Percentiles rank a stretch among this genome's conserved stretches.
These are phyloP conservation scores for Chaetomium olivaceum DNA, from an alignment of 2,329 filamentous ascomycete genomes.

Conservation along the genomic window DNA sequence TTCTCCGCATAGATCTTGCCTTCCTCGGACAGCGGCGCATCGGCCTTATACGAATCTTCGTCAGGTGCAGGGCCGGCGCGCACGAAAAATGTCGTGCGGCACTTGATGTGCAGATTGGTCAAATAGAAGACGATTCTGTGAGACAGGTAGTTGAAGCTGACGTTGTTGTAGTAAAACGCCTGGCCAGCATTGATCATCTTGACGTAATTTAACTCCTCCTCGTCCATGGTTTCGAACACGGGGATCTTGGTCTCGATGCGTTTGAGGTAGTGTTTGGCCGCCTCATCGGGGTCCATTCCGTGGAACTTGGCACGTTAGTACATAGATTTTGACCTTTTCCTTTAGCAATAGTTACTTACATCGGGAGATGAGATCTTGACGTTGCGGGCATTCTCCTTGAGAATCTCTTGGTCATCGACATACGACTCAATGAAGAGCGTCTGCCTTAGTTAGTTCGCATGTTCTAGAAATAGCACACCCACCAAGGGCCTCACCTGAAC, in stretches of 20 bases:
- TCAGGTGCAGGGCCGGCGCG: constrained; percentile 83
- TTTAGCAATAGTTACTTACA: constrained; percentile 51
- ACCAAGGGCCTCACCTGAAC: constrained; percentile 64
- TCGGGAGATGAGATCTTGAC: constrained; percentile 98
- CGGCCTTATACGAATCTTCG: constrained; percentile 88
- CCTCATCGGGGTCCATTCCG: constrained; percentile 88
- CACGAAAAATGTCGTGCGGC: constrained; percentile 88
- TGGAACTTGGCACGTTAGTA: constrained; percentile 61
- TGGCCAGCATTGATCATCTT: constrained; percentile 99
- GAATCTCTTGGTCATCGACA: constrained; percentile 89
- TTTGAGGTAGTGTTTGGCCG: constrained; percentile 85
- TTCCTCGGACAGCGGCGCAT: constrained; percentile 78
- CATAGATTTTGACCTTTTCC: no score
- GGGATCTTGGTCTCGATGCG: constrained; percentile 92
- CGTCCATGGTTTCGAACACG: constrained; percentile 94
- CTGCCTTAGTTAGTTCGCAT: constrained; percentile 44
- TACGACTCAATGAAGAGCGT: constrained; percentile 96
- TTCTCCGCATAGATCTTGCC: constrained; percentile 79
- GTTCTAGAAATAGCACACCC: neutral
- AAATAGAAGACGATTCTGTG: constrained; percentile 98
- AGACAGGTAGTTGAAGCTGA: constrained; percentile 93
- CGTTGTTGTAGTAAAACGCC: constrained; percentile 93
- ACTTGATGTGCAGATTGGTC: constrained; percentile 96
- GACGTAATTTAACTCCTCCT: constrained; percentile 92
- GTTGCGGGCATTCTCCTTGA: constrained; percentile 93